These are phyloP conservation scores for Termitomyces sp. DNA, from an alignment of 768 basidiomycete species.

Conservation along the genomic window DNA sequence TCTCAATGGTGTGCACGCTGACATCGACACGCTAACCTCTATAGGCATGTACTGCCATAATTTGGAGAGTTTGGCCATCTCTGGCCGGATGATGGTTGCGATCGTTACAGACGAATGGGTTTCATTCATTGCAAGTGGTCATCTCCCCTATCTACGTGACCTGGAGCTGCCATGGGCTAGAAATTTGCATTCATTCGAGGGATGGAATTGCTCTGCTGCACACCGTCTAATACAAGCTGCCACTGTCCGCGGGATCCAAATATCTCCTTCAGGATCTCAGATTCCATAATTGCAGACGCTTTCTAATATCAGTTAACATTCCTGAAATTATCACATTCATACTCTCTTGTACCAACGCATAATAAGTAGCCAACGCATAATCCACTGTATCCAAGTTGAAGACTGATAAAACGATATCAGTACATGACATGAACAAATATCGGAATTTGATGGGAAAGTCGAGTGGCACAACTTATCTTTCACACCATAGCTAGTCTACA, in stretches of 20 bases:
- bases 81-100: slow-evolving; percentile 31
- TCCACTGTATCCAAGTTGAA: neutral
- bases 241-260: slow-evolving; percentile 14
- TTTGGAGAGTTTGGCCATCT: slow-evolving; percentile 34
- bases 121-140: slow-evolving; percentile 29
- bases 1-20: slow-evolving; percentile 35
- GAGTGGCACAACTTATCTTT: neutral
- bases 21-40: slow-evolving; percentile 25
- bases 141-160: slow-evolving; percentile 25
- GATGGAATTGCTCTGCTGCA: slow-evolving; percentile 24
- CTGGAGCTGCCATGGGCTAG: slow-evolving; percentile 35
- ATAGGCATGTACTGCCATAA: slow-evolving; percentile 29
- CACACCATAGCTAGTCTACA: neutral
- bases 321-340: neutral
- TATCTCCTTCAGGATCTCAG: slow-evolving; percentile 1
- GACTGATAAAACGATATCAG: neutral
- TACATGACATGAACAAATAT: slow-evolving; percentile 2
- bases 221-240: slow-evolving; percentile 13
- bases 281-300: neutral
- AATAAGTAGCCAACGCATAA: neutral
- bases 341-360: neutral
- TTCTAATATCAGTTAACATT: neutral
- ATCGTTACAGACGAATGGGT: slow-evolving; percentile 36
- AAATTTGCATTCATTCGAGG: slow-evolving; percentile 30
- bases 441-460: slow-evolving; percentile 2